Conservation (phyloP, 1,284 basidiomycete genomes). For the Ustilago tritici region DNA sequence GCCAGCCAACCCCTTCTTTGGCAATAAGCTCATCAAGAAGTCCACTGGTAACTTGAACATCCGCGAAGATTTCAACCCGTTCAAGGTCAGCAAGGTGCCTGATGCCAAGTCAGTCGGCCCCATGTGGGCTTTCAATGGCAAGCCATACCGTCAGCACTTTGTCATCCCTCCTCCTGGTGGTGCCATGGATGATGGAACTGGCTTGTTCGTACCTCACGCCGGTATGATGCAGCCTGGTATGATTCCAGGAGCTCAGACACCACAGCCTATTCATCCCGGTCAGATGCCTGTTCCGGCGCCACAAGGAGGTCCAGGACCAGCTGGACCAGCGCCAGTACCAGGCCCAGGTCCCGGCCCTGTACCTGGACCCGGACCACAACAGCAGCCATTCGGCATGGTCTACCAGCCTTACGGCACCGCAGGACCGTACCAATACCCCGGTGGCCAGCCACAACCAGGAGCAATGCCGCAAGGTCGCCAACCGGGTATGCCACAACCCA, state of each 20-base stretch:
- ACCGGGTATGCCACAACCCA: constrained; percentile 38
- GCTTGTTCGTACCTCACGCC: constrained; percentile 35
- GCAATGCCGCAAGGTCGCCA: constrained; percentile 36
- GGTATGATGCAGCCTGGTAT: constrained; percentile 47
- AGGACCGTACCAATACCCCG: constrained; percentile 49
- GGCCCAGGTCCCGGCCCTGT: constrained; percentile 19
- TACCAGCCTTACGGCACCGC: constrained; percentile 50
- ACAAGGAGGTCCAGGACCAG: constrained; percentile 19
- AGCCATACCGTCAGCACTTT: constrained; percentile 83
- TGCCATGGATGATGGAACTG: constrained; percentile 38
- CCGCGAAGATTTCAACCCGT: constrained; percentile 94
- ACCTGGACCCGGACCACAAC: constrained; percentile 22
- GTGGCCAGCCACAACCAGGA: constrained; percentile 34
- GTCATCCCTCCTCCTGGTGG: constrained; percentile 31
- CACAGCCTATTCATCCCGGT: constrained; percentile 38
- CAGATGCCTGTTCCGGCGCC: constrained; percentile 30
- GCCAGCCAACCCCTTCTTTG: constrained; percentile 84
- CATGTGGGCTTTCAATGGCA: constrained; percentile 88
- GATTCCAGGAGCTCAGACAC: constrained; percentile 40
- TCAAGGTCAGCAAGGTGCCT: constrained; percentile 84
- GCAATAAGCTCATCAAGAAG: constrained; percentile 78
- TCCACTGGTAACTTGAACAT: constrained; percentile 78
- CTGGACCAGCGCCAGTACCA: constrained; percentile 12
- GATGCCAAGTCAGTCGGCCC: constrained; percentile 80
- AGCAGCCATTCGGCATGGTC: constrained; percentile 54